Evolutionary conservation across 2,329 filamentous ascomycete species (phyloP).

Genomic region (Capronia epimyces): DNA sequence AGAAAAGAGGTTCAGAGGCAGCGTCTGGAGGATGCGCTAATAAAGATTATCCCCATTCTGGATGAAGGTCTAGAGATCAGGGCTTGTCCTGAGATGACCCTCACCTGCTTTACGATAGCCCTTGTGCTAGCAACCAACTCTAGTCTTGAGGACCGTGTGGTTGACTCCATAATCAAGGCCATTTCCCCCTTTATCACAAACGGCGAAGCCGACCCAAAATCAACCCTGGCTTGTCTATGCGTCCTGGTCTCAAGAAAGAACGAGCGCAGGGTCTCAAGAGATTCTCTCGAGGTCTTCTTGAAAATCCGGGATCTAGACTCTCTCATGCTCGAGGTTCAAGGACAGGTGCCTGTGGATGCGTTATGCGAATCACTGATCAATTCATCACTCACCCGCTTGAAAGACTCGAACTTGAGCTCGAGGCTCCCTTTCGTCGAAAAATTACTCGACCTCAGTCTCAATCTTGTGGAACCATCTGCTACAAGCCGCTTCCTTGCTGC

Average conservation of each 20-base stretch:
- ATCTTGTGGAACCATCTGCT: conserved; percentile 19
- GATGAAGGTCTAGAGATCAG: conserved; percentile 72
- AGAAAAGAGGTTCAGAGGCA: conserved; percentile 69
- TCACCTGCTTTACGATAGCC: conserved; percentile 87
- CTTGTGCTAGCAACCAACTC: conserved; percentile 80
- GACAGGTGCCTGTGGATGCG: conserved; percentile 12
- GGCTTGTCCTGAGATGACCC: conserved; percentile 69
- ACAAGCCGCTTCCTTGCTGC: conserved; percentile 11
- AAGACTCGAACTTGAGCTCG: conserved; percentile 30
- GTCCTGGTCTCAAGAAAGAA: conserved; percentile 76
- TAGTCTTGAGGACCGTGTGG: conserved; percentile 67
- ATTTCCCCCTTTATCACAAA: conserved; percentile 70
- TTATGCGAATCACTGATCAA: conserved; percentile 13
- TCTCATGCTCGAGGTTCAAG: conserved; percentile 34
- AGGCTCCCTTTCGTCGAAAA: conserved; percentile 23
- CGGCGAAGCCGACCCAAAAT: conserved; percentile 58
- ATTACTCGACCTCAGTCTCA: conserved; percentile 9
- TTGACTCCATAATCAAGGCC: conserved; percentile 88
- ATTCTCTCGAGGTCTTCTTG: conserved; percentile 55
- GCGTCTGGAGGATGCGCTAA: conserved; percentile 70
- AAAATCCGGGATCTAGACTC: conserved; percentile 34
- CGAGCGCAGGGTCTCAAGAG: conserved; percentile 61
- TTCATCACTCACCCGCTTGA: conserved; percentile 15
- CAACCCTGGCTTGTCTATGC: conserved; percentile 72
- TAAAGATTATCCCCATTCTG: conserved; percentile 64